phyloP scores from a whole-genome alignment of 2,329 filamentous ascomycete genomes.

The Botrytis tulipae region DNA sequence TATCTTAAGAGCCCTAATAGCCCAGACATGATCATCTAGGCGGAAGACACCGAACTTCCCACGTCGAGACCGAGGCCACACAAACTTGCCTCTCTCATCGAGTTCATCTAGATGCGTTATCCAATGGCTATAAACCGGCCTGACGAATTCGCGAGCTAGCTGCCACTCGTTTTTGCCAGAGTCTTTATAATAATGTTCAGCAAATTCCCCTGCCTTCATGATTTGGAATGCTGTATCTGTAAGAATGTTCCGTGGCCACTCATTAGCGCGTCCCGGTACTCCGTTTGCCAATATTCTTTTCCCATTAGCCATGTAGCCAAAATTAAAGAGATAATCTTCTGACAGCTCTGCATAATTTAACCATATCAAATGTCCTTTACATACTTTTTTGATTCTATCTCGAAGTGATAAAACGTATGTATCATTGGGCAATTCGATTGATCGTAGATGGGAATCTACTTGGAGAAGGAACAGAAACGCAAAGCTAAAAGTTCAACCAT shows the following conservation, averaged over 20 bases:
- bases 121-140: accelerated
- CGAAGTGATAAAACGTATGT: neutral
- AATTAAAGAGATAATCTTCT: accelerated
- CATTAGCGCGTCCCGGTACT: too few species aligned
- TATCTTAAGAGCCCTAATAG: neutral
- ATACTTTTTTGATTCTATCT: neutral
- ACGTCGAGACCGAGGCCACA: neutral
- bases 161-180: neutral
- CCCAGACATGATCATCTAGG: neutral
- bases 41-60: neutral
- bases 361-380: neutral
- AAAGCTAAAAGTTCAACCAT: neutral
- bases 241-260: neutral
- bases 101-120: neutral
- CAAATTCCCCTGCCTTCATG: neutral
- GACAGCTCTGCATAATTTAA: neutral
- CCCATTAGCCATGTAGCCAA: neutral
- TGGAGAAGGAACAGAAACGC: neutral
- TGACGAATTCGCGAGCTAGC: neutral
- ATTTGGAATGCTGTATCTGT: neutral
- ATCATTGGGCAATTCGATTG: neutral
- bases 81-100: neutral
- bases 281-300: too few species aligned
- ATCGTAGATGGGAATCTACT: neutral
- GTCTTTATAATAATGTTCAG: neutral